These are phyloP conservation scores for Talaromyces sp. DNA, from an alignment of 2,329 filamentous ascomycete species.

Conservation along the genomic window DNA sequence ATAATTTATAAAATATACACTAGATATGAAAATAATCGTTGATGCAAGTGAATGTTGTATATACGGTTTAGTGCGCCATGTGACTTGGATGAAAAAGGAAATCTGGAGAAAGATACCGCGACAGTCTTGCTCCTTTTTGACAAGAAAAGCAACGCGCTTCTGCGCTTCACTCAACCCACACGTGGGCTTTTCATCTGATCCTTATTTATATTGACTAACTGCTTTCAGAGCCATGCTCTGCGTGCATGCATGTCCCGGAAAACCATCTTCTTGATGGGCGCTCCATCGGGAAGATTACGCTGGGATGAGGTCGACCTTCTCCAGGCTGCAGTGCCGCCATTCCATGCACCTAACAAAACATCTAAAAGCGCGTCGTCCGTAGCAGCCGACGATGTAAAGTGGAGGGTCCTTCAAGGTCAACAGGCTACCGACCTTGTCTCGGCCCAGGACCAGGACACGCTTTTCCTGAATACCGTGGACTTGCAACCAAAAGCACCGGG, in stretches of 20 bases:
- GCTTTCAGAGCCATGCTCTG: neutral
- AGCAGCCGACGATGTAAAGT: conserved; percentile 18
- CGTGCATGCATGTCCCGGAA: conserved; percentile 23
- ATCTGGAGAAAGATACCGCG: neutral
- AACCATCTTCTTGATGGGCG: conserved; percentile 54
- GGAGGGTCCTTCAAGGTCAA: conserved; percentile 23
- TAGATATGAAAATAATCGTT: too few relatives aligned
- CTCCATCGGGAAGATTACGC: conserved; percentile 53
- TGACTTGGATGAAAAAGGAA: neutral
- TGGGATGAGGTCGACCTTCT: conserved; percentile 54
- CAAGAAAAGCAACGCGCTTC: neutral
- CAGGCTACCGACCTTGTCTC: neutral
- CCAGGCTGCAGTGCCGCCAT: conserved; percentile 38
- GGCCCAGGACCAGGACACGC: conserved; percentile 8
- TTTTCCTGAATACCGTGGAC: conserved; percentile 28
- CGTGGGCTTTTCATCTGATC: neutral
- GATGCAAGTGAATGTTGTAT: too few relatives aligned
- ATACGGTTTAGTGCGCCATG: too few relatives aligned
- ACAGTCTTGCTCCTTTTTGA: too few relatives aligned
- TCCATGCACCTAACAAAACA: conserved; percentile 13
- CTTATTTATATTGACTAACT: neutral
- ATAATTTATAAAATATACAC: too few relatives aligned
- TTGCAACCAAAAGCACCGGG: conserved; percentile 18
- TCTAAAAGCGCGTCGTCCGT: conserved; percentile 2
- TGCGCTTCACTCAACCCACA: neutral